These are phyloP conservation scores for Irpex sp. DNA, from an alignment of 1,284 basidiomycete genomes.

Conservation along the genomic window DNA sequence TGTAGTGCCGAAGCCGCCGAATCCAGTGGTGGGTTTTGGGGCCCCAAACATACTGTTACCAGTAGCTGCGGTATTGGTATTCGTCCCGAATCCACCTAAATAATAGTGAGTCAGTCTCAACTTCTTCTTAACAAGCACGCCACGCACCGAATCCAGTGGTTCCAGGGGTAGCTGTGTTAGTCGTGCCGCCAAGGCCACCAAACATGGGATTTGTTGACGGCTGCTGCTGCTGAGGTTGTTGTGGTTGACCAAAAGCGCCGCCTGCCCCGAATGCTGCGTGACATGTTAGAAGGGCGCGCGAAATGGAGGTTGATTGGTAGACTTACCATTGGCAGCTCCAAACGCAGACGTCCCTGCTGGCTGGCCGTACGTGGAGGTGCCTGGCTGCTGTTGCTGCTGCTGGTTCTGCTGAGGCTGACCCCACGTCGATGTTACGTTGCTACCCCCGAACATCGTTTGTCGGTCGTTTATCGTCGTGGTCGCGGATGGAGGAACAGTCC, in stretches of 20 bases:
- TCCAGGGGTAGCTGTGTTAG: conserved; percentile 25
- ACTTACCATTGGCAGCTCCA: conserved; percentile 39
- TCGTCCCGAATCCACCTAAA: conserved; percentile 51
- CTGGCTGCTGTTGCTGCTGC: conserved; percentile 31
- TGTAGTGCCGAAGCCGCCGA: conserved; percentile 55
- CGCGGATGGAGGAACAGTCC: conserved; percentile 16
- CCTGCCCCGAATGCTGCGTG: conserved; percentile 39
- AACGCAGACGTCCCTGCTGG: conserved; percentile 32
- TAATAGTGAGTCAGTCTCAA: background rate
- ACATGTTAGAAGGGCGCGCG: conserved; percentile 24
- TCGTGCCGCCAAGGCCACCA: conserved; percentile 45
- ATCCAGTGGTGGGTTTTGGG: conserved; percentile 60
- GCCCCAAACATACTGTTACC: conserved; percentile 47
- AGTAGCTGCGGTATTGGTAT: conserved; percentile 30
- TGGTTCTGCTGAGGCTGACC: conserved; percentile 51
- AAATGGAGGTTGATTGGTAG: conserved; percentile 25
- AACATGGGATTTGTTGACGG: conserved; percentile 78
- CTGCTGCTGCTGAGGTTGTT: conserved; percentile 45
- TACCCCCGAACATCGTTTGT: conserved; percentile 50
- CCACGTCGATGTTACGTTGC: conserved; percentile 54
- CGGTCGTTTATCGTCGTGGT: conserved; percentile 21
- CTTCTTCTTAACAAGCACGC: background rate
- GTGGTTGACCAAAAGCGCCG: conserved; percentile 42
- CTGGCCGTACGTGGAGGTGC: conserved; percentile 42
- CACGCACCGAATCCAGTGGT: conserved; percentile 52